Evolutionary conservation across 2,329 filamentous ascomycete genomes (phyloP).

Genomic region (Aureobasidium lini): DNA sequence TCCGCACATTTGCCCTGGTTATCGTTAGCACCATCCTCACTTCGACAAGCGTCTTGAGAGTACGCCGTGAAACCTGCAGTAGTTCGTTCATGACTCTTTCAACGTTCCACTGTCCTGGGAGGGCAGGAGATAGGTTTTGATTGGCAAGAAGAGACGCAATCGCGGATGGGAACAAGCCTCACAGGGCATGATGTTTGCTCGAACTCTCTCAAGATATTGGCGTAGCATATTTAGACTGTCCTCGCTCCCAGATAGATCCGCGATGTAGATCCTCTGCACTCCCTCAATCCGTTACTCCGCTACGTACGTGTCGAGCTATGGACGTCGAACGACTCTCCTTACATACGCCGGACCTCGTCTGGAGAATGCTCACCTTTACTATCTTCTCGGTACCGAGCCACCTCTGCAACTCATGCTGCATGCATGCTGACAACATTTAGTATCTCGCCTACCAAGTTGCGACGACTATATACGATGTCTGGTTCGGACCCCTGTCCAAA

Average conservation of each 20-base stretch:
- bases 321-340: background rate
- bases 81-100: conserved; percentile 7
- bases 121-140: background rate
- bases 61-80: conserved; percentile 8
- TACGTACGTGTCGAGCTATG: conserved; percentile 1
- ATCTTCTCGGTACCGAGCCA: background rate
- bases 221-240: conserved; percentile 8
- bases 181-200: background rate
- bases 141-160: background rate
- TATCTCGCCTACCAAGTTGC: conserved; percentile 4
- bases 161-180: background rate
- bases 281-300: background rate
- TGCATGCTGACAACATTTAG: background rate
- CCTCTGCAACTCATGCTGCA: background rate
- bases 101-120: background rate
- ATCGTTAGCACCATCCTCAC: background rate
- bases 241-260: background rate
- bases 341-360: background rate
- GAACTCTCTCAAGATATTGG: background rate
- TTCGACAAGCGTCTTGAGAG: background rate
- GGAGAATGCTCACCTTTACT: background rate
- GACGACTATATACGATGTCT: conserved; percentile 30
- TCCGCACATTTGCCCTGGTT: conserved; percentile 4
- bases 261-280: background rate
- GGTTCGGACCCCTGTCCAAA: conserved; percentile 36